Evolutionary conservation across 352 stramenopile species (phyloP).

Genomic region (Phytopythium montanum): DNA sequence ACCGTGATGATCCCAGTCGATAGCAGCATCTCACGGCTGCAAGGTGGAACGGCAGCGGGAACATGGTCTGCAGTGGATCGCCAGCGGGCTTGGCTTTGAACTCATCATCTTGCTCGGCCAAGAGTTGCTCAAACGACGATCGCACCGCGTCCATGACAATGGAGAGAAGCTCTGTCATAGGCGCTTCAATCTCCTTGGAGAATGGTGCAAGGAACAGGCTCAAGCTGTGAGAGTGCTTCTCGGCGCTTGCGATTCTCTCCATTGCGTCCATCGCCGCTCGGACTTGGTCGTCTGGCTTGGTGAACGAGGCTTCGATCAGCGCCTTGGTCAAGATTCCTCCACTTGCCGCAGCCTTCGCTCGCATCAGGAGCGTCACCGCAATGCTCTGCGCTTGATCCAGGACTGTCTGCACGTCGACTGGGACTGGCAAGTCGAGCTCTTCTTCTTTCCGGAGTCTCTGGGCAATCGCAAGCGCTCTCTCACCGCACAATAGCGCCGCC

Average conservation of each 20-base stretch:
- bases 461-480: slow-evolving; percentile 33
- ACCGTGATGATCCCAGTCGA: slow-evolving; percentile 12
- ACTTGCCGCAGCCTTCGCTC: slow-evolving; percentile 17
- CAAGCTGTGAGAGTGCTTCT: not conserved
- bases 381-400: slow-evolving; percentile 42
- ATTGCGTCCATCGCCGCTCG: slow-evolving; percentile 38
- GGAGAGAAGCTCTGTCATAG: slow-evolving; percentile 23
- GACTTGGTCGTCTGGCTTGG: slow-evolving; percentile 22
- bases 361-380: slow-evolving; percentile 24
- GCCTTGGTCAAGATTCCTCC: slow-evolving; percentile 22
- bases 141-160: slow-evolving; percentile 32
- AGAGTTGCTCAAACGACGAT: slow-evolving; percentile 18
- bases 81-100: not conserved
- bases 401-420: slow-evolving; percentile 26
- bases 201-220: not conserved
- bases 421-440: slow-evolving; percentile 65
- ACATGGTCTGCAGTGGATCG: slow-evolving; percentile 2
- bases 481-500: slow-evolving; percentile 38
- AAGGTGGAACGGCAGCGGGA: slow-evolving; percentile 36
- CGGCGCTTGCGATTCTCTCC: slow-evolving; percentile 9
- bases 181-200: not conserved
- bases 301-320: slow-evolving; percentile 25
- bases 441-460: slow-evolving; percentile 63
- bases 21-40: slow-evolving; percentile 22
- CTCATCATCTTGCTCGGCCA: slow-evolving; percentile 1